Evolutionary conservation across 495 filamentous ascomycete genomes (phyloP), one percentile per base, ranked within the genome.

Genomic region (Neurospora sp.): DNA sequence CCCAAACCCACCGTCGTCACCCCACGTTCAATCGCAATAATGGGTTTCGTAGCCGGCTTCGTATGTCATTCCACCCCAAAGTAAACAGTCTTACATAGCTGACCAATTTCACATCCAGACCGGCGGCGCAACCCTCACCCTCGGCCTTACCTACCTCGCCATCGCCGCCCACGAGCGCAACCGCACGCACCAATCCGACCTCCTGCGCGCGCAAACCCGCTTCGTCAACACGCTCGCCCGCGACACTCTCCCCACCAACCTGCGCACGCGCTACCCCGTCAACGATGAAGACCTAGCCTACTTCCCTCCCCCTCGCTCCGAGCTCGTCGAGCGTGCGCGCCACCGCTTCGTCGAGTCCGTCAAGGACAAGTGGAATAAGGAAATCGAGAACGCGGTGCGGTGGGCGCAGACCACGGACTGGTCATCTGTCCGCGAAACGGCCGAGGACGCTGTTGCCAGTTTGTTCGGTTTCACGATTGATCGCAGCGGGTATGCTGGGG

Each of bases 101-200:
- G 39, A 75, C 76, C 73, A 45, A 82, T 76, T 39, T 69, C 76
- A 48, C 71, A 75, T 19, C 15, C 73, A 93, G 91, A 87, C 94
- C 78, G 91, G 93, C 77, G 94, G 96, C 76, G 88, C 96, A 45
- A 93, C 95, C 75, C 86, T 99, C 45, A 97, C 95, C 69, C 89
- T 93, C 66, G 89, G 91, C 34, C 77, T 92, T 72, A 88, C 96
- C 78, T 97, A 96, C 85, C 88, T 98, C 70, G 89, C 91, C 71
- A 81, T 97, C 36, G 84, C 89, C 79, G 83, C 92, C 8, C 94
- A 98, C 83, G 87, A 89, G 43, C 87, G 85, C 71, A 92, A 88
- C 78, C 92, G 94, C 69, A 79, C 88, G 71, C 82, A 87, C 28
- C 93, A 97, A 85, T 87, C 90, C 77, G 81, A 86, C 74, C 80